Evolutionary conservation across 106 monocot species (phyloP), one percentile per base, ranked within the genome.

Genomic region (Dendrobium nobile): DNA sequence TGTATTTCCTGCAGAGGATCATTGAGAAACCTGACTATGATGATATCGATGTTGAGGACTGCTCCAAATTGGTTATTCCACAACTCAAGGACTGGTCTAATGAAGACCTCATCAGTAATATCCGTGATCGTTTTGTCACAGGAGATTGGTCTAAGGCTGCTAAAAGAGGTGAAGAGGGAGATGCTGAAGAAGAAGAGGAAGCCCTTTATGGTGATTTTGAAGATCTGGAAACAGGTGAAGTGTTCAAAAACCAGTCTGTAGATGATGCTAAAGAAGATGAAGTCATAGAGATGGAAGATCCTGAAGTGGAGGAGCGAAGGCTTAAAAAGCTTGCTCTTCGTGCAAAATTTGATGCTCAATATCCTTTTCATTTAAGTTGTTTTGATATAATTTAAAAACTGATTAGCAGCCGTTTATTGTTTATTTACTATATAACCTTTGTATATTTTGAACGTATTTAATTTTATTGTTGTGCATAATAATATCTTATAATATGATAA

Each of bases 301-400:
- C 68, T 68, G 91, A 84, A 84, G 79, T 40, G 45, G 92, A 91
- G 77, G 91, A 93, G 72, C 72, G 99, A 42, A 92, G 88, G 77
- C 80, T 89, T 28, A 99, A 99, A 80, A 99, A 99, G 81, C 91
- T 99, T 75, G 95, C 95, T 78, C 92, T 93, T 85, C 91, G 93
- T 84, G 93, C 92, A 81, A 92, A 92, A 84, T 99, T 99, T 85
- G 91, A 99, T 81, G 79, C 91, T 83, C 81, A 85, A 95, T 99
- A 98, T 98, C 98, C 94, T 98, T 92, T 83, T 73, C 13, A 10
- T 70, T 70, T 16, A 3, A 15, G 13, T 33, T 2, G 3, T 70
- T 70, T 33, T 70, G 33, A 37, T 70, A 5, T 37, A 37, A 70
- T 70, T 31, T 81, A 0, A 4, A 61, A 61, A 8, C 3, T 61